Percentiles rank a stretch among this genome's conserved stretches.
These are phyloP conservation scores for Penicillium sp. DNA, from an alignment of 2,329 filamentous ascomycete genomes.

Conservation along the genomic window DNA sequence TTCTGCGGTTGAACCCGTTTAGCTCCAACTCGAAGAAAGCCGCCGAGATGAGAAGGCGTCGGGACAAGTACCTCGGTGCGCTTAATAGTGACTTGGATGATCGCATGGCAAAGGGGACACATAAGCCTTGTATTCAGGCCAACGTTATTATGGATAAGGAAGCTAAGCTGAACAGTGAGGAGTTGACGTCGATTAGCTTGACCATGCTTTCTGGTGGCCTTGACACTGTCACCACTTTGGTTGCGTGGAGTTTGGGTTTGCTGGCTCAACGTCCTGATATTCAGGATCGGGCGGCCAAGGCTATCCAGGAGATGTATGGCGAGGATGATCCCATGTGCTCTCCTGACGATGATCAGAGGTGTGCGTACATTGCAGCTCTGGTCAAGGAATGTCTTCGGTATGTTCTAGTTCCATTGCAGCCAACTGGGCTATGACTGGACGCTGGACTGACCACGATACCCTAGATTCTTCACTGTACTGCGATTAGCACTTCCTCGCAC, in stretches of 20 bases:
- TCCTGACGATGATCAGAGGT: conserved; percentile 54
- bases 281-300: conserved; percentile 51
- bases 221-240: conserved; percentile 57
- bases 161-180: conserved; percentile 53
- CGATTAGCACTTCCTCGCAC: conserved; percentile 54
- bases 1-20: conserved; percentile 60
- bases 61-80: conserved; percentile 52
- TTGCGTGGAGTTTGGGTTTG: conserved; percentile 57
- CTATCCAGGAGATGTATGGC: conserved; percentile 49
- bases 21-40: conserved; percentile 51
- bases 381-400: conserved; percentile 54
- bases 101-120: conserved; percentile 51
- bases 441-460: conserved; percentile 4
- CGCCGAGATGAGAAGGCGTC: conserved; percentile 50
- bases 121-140: conserved; percentile 58
- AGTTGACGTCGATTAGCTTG: conserved; percentile 57
- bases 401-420: background rate
- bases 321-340: conserved; percentile 51
- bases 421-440: background rate
- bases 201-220: conserved; percentile 61
- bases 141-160: conserved; percentile 59
- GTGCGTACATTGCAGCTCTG: conserved; percentile 54
- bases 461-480: conserved; percentile 54
- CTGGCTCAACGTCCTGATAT: conserved; percentile 54
- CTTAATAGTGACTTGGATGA: conserved; percentile 54